Evolutionary conservation across 2,329 filamentous ascomycete species (phyloP).

Genomic region (Xylaria sp.): DNA sequence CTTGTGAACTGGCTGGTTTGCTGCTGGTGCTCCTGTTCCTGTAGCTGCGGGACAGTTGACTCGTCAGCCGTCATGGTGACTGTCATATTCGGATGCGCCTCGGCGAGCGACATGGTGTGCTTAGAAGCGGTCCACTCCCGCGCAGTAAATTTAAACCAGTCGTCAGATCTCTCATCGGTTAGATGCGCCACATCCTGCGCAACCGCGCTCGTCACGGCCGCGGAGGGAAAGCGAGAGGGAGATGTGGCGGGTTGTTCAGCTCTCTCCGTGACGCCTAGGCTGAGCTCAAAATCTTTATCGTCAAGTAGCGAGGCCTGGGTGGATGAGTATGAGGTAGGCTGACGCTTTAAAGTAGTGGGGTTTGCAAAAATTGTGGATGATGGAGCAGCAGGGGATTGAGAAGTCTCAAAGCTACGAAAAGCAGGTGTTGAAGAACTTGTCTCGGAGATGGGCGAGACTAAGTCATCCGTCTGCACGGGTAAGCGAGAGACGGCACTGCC

Average conservation of each 20-base stretch:
- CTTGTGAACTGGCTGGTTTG: conserved; percentile 10
- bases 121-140: conserved; percentile 40
- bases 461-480: conserved; percentile 43
- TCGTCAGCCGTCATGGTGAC: conserved; percentile 43
- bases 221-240: conserved; percentile 37
- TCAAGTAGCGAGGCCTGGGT: conserved; percentile 53
- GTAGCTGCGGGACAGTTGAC: conserved; percentile 34
- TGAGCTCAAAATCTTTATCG: conserved; percentile 51
- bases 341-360: conserved; percentile 50
- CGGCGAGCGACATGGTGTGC: conserved; percentile 44
- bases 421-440: conserved; percentile 41
- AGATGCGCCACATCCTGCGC: conserved; percentile 47
- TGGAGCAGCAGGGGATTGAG: conserved; percentile 21
- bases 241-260: conserved; percentile 24
- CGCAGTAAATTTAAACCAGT: conserved; percentile 51
- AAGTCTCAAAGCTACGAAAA: conserved; percentile 31
- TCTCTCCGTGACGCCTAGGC: conserved; percentile 29
- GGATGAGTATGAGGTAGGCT: conserved; percentile 52
- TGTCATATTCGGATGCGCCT: conserved; percentile 44
- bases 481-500: conserved; percentile 35
- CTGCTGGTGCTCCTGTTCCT: conserved; percentile 1
- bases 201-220: conserved; percentile 40
- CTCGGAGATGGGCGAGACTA: conserved; percentile 52
- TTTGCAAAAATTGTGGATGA: conserved; percentile 39
- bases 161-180: conserved; percentile 47